A percentile compares a stretch with the other conserved stretches of the same genome.
Evolutionary conservation across 106 monocot genomes (phyloP).

Genomic region (Acorus calamus): DNA sequence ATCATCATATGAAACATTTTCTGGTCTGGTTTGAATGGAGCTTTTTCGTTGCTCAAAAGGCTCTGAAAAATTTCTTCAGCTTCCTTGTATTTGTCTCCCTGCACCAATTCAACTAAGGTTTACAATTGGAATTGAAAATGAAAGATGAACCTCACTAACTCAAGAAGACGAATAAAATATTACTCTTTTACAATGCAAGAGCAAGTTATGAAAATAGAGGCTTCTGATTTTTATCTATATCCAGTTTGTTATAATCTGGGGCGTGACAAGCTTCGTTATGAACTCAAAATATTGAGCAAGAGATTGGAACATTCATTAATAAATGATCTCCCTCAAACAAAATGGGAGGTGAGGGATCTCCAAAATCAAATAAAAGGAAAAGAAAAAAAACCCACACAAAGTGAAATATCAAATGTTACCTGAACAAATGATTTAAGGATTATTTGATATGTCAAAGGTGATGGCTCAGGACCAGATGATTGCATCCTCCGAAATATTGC

Average conservation of each 20-base stretch:
- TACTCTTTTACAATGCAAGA: no score
- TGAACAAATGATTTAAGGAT: constrained; percentile 82
- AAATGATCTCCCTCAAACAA: no score
- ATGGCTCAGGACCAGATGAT: constrained; percentile 78
- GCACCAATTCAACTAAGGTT: constrained; percentile 3
- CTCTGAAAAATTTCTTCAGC: constrained; percentile 65
- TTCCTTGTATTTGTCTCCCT: constrained; percentile 75
- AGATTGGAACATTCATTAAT: no score
- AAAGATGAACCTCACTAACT: no score
- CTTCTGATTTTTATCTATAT: no score
- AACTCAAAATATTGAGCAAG: no score
- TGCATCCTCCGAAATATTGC: constrained; percentile 82
- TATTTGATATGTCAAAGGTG: constrained; percentile 86
- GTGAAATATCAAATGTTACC: constrained; percentile 20
- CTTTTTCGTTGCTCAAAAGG: constrained; percentile 57
- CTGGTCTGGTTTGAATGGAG: constrained; percentile 87
- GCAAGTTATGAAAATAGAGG: no score
- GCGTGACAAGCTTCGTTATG: no score
- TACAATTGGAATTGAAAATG: no score
- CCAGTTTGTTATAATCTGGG: no score
- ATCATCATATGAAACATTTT: constrained; percentile 99
- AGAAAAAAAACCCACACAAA: background rate
- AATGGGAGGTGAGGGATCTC: no score
- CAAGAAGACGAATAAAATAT: no score
- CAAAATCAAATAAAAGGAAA: background rate